Conservation (phyloP, 176 grass and related monocot genomes). For the Musa itinerans region DNA sequence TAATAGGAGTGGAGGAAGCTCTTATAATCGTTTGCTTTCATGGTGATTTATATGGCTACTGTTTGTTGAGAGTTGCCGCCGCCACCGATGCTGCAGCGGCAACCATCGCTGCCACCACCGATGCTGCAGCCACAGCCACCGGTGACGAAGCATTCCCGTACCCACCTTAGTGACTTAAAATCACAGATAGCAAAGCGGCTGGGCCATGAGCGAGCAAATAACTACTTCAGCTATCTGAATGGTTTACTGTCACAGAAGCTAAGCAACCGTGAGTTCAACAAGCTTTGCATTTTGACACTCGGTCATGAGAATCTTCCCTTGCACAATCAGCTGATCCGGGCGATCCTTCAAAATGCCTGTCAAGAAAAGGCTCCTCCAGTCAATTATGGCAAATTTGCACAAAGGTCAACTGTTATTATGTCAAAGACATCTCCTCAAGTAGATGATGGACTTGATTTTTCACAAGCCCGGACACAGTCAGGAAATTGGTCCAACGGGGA, state of each 20-base stretch:
- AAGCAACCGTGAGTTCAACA: slow-evolving; percentile 71
- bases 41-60: slow-evolving; percentile 39
- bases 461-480: neutral
- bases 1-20: neutral
- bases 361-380: slow-evolving; percentile 35
- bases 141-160: slow-evolving; percentile 27
- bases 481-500: slow-evolving; percentile 42
- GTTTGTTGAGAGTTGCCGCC: slow-evolving; percentile 35
- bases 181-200: slow-evolving; percentile 53
- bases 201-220: slow-evolving; percentile 28
- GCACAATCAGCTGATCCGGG: slow-evolving; percentile 59
- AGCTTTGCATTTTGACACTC: slow-evolving; percentile 43
- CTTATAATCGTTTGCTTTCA: neutral
- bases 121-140: slow-evolving; percentile 16
- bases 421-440: slow-evolving; percentile 21
- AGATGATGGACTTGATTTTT: slow-evolving; percentile 5
- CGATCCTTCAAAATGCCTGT: slow-evolving; percentile 60
- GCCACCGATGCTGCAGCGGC: slow-evolving; percentile 18
- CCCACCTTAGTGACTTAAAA: slow-evolving; percentile 58
- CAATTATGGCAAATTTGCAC: slow-evolving; percentile 10
- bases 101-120: slow-evolving; percentile 15
- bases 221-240: slow-evolving; percentile 66
- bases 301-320: slow-evolving; percentile 51
- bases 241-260: slow-evolving; percentile 55
- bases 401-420: neutral